Percentiles rank a stretch among this genome's conserved stretches.
phyloP scores from a whole-genome alignment of 306 rosid species.

The Medicago arabica region DNA sequence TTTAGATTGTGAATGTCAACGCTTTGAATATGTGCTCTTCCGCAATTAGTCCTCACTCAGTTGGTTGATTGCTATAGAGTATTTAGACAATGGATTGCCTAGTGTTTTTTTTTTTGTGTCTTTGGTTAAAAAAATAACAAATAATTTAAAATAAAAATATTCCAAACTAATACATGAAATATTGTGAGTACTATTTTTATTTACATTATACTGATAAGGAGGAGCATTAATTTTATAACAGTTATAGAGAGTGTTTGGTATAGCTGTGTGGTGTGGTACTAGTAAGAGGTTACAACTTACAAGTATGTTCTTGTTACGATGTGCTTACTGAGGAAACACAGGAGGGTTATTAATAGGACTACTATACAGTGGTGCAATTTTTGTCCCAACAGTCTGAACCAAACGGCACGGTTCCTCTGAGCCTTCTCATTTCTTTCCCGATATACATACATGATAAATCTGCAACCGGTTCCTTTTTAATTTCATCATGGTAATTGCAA shows the following conservation, averaged over 20 bases:
- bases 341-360: slow-evolving; percentile 12
- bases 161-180: too few species aligned
- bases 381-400: slow-evolving; percentile 34
- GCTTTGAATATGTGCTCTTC: too few species aligned
- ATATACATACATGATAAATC: slow-evolving; percentile 3
- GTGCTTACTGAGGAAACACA: not conserved
- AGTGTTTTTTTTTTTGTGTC: too few species aligned
- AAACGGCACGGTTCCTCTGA: slow-evolving; percentile 24
- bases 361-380: slow-evolving; percentile 16
- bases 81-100: too few species aligned
- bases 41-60: too few species aligned
- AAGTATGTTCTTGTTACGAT: not conserved
- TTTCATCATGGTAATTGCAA: not conserved
- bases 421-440: slow-evolving; percentile 34
- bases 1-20: too few species aligned
- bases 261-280: not conserved
- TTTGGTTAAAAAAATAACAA: too few species aligned
- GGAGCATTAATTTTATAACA: not conserved
- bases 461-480: not conserved
- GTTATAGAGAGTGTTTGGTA: not conserved
- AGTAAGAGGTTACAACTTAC: not conserved
- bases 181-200: too few species aligned
- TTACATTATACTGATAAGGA: too few species aligned
- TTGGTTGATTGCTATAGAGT: too few species aligned
- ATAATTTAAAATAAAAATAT: too few species aligned